phyloP scores from a whole-genome alignment of 2,329 filamentous ascomycete species.

The Intubia oerlemansii region DNA sequence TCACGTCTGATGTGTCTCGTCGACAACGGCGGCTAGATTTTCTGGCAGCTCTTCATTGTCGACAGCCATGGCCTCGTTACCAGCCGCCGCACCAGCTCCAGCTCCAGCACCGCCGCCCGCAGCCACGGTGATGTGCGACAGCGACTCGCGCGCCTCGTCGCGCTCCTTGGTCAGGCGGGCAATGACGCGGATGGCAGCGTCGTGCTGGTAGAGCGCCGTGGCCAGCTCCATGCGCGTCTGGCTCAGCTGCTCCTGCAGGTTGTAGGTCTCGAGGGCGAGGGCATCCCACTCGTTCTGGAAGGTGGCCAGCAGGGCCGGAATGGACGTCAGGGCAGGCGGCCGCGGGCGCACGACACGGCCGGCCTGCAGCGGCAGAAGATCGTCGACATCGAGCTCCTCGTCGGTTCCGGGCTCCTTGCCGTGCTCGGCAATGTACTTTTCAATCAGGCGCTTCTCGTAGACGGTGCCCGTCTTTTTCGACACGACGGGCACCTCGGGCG shows the following conservation, averaged over 20 bases:
- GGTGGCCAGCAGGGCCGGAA: constrained; percentile 77
- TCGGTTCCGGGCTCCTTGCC: constrained; percentile 75
- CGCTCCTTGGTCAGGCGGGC: constrained; percentile 75
- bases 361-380: constrained; percentile 74
- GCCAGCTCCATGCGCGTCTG: constrained; percentile 87
- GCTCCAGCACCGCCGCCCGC: too few species aligned
- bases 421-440: constrained; percentile 84
- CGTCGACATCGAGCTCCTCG: constrained; percentile 62
- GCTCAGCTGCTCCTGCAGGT: constrained; percentile 68
- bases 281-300: constrained; percentile 99
- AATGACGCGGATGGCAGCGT: constrained; percentile 91
- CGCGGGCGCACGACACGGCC: constrained; percentile 68
- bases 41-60: constrained; percentile 61
- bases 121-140: constrained; percentile 62
- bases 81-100: constrained; percentile 28
- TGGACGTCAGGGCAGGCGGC: constrained; percentile 84
- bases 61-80: constrained; percentile 72
- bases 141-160: constrained; percentile 75
- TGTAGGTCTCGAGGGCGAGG: constrained; percentile 76
- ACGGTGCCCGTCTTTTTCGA: constrained; percentile 79
- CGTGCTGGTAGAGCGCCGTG: constrained; percentile 86
- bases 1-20: constrained; percentile 60
- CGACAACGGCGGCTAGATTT: constrained; percentile 48
- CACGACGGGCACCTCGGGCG: constrained; percentile 82
- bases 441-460: constrained; percentile 87